phyloP scores from a whole-genome alignment of 2,329 filamentous ascomycete genomes.

The Aspergillus vadensis region DNA sequence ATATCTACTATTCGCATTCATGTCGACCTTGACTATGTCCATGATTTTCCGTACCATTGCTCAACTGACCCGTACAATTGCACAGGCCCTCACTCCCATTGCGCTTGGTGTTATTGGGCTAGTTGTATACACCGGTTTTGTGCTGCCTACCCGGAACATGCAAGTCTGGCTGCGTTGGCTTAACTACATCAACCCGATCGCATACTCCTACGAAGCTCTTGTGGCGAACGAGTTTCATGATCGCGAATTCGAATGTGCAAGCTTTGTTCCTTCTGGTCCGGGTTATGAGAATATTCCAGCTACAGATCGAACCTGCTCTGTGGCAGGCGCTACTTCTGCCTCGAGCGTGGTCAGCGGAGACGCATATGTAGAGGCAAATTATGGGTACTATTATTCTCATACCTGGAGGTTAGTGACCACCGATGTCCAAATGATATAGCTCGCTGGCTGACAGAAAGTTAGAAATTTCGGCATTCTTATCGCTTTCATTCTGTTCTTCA shows the following conservation, averaged over 20 bases:
- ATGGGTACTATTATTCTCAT: slow-evolving; percentile 59
- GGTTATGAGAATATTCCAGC: slow-evolving; percentile 42
- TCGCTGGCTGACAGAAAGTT: background rate
- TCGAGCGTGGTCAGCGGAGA: slow-evolving; percentile 60
- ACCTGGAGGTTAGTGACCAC: slow-evolving; percentile 53
- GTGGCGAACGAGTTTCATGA: slow-evolving; percentile 77
- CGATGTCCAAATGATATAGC: background rate
- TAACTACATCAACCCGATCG: slow-evolving; percentile 73
- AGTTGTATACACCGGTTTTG: slow-evolving; percentile 51
- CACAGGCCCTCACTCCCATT: slow-evolving; percentile 56
- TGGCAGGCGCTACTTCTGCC: slow-evolving; percentile 59
- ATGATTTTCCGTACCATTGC: slow-evolving; percentile 80
- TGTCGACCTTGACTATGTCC: slow-evolving; percentile 64
- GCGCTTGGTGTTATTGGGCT: slow-evolving; percentile 45
- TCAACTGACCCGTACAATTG: slow-evolving; percentile 65
- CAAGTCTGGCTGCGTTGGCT: slow-evolving; percentile 77
- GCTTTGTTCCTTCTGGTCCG: slow-evolving; percentile 42
- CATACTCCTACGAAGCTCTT: slow-evolving; percentile 75
- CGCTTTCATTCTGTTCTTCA: slow-evolving; percentile 62
- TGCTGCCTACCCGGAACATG: slow-evolving; percentile 58
- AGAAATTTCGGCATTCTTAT: slow-evolving; percentile 67
- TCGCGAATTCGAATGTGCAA: slow-evolving; percentile 57
- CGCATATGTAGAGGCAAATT: slow-evolving; percentile 55
- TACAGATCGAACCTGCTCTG: slow-evolving; percentile 50
- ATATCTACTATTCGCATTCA: slow-evolving; percentile 67